Evolutionary conservation across 805 yeast species (phyloP).

Genomic region (Candida broadrunensis): DNA sequence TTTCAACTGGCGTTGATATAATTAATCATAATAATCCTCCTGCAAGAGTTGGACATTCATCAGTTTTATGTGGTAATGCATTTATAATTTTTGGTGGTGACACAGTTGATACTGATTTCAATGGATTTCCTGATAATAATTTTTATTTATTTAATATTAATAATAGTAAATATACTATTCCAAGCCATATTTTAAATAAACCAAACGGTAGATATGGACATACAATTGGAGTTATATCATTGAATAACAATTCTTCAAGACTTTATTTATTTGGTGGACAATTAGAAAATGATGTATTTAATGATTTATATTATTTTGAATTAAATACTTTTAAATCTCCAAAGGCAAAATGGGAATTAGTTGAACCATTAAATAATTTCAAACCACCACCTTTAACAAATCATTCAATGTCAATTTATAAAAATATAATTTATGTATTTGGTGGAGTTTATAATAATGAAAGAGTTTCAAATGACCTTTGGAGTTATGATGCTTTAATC

Average conservation of each 20-base stretch:
- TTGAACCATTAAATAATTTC: constrained; percentile 48
- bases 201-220: constrained; percentile 97
- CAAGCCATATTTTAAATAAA: constrained; percentile 46
- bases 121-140: constrained; percentile 82
- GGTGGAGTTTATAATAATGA: constrained; percentile 82
- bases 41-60: constrained; percentile 95
- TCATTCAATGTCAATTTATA: constrained; percentile 82
- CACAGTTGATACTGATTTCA: constrained; percentile 74
- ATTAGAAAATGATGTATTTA: constrained; percentile 75
- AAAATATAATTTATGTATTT: constrained; percentile 76
- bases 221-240: constrained; percentile 72
- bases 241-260: constrained; percentile 41
- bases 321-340: constrained; percentile 81
- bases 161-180: constrained; percentile 42
- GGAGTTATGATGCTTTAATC: constrained; percentile 69
- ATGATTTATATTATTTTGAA: constrained; percentile 84
- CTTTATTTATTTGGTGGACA: constrained; percentile 94
- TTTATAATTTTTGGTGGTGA: constrained; percentile 96
- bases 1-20: constrained; percentile 32
- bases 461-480: constrained; percentile 69
- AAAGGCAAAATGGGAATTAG: constrained; percentile 77
- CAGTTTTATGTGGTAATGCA: constrained; percentile 90
- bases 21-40: constrained; percentile 83
- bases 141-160: constrained; percentile 74
- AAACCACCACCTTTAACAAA: constrained; percentile 84